phyloP scores from a whole-genome alignment of 495 filamentous ascomycete species.

The Hypoxylon cercidicola region DNA sequence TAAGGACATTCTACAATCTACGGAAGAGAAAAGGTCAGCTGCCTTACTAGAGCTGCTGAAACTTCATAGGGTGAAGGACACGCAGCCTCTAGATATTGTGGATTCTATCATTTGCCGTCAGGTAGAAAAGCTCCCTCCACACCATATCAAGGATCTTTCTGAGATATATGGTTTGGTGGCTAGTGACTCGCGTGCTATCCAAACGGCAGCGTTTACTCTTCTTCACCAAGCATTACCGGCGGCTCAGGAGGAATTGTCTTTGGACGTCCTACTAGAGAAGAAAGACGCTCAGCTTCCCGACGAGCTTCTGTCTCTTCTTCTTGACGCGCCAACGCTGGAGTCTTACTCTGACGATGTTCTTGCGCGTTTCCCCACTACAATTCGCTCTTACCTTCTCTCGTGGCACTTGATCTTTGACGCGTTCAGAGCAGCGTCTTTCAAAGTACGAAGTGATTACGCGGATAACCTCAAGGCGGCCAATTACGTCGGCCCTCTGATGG shows the following conservation, averaged over 20 bases:
- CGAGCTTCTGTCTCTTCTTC: conserved; percentile 75
- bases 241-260: conserved; percentile 81
- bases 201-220: conserved; percentile 81
- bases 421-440: conserved; percentile 79
- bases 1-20: conserved; percentile 72
- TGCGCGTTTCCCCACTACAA: conserved; percentile 61
- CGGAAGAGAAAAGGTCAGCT: conserved; percentile 57
- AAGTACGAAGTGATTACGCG: conserved; percentile 81
- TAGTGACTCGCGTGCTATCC: conserved; percentile 76
- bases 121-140: conserved; percentile 66
- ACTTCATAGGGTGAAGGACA: conserved; percentile 49
- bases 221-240: conserved; percentile 80
- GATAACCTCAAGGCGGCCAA: conserved; percentile 78
- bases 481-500: conserved; percentile 73
- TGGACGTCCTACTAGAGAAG: conserved; percentile 83
- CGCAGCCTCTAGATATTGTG: conserved; percentile 63
- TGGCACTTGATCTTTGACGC: conserved; percentile 94
- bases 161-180: conserved; percentile 78
- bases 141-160: conserved; percentile 64
- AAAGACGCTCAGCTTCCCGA: conserved; percentile 72
- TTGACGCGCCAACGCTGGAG: conserved; percentile 59
- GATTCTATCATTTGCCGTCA: conserved; percentile 74
- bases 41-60: conserved; percentile 71
- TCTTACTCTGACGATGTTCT: conserved; percentile 56
- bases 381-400: conserved; percentile 84